Evolutionary conservation across 768 basidiomycete species (phyloP).

Genomic region (Boletus bicolor): DNA sequence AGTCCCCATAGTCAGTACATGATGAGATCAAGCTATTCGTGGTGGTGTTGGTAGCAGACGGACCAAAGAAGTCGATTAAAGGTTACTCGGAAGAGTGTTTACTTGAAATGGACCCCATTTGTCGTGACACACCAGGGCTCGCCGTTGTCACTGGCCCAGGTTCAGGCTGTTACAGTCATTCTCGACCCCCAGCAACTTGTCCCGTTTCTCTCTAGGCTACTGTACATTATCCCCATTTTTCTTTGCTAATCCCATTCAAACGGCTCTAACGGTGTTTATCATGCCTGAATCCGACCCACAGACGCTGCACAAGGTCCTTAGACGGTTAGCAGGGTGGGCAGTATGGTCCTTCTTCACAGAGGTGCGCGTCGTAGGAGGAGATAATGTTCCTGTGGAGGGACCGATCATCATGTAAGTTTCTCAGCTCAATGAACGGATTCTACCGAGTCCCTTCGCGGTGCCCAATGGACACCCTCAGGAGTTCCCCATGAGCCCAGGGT

Average conservation of each 20-base stretch:
- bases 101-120: constrained; percentile 6
- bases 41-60: background rate
- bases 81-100: background rate
- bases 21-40: background rate
- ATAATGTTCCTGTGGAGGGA: constrained; percentile 83
- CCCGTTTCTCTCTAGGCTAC: background rate
- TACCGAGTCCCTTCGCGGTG: constrained; percentile 1
- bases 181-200: background rate
- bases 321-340: constrained; percentile 67
- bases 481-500: background rate
- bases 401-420: constrained; percentile 87
- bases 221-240: constrained; percentile 10
- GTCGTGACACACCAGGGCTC: background rate
- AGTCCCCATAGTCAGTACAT: too few relatives aligned
- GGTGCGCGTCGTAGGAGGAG: constrained; percentile 79
- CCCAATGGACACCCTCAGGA: background rate
- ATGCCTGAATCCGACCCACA: constrained; percentile 36
- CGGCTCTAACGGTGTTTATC: background rate
- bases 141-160: background rate
- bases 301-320: constrained; percentile 66
- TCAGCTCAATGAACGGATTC: background rate
- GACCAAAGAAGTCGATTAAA: background rate
- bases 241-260: constrained; percentile 5
- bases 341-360: constrained; percentile 87
- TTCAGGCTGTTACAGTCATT: background rate